These are phyloP conservation scores for Apiospora saccharicola DNA, from an alignment of 2,329 filamentous ascomycete genomes.

Conservation along the genomic window DNA sequence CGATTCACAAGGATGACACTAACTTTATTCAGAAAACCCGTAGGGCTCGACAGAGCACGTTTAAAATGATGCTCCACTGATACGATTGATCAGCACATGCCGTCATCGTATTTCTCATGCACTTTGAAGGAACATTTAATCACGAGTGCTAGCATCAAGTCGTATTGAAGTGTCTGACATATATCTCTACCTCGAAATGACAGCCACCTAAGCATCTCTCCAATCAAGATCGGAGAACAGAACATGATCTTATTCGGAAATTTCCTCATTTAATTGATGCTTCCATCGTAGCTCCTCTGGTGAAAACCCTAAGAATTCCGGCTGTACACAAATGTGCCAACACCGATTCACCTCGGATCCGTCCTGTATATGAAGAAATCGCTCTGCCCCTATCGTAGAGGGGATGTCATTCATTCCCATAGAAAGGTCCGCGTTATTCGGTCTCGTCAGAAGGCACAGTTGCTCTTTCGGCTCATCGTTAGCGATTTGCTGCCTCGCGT, in stretches of 20 bases:
- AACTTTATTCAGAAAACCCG: too few species aligned
- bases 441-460: constrained; percentile 2
- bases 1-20: too few species aligned
- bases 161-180: too few species aligned
- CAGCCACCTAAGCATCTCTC: neutral
- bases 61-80: too few species aligned
- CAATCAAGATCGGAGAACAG: too few species aligned
- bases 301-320: neutral
- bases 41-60: too few species aligned
- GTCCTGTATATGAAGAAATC: neutral
- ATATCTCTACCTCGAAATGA: too few species aligned
- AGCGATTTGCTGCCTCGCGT: neutral
- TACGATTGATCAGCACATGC: too few species aligned
- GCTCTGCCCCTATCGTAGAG: neutral
- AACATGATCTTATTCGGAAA: neutral
- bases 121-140: neutral
- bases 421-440: neutral
- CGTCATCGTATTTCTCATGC: too few species aligned
- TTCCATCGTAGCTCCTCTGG: constrained; percentile 8
- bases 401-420: neutral
- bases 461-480: neutral
- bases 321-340: neutral
- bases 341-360: neutral
- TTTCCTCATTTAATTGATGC: neutral
- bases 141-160: too few species aligned